Evolutionary conservation across 164 flowering plant species (phyloP).

Genomic region (Kingdonia uniflora): DNA sequence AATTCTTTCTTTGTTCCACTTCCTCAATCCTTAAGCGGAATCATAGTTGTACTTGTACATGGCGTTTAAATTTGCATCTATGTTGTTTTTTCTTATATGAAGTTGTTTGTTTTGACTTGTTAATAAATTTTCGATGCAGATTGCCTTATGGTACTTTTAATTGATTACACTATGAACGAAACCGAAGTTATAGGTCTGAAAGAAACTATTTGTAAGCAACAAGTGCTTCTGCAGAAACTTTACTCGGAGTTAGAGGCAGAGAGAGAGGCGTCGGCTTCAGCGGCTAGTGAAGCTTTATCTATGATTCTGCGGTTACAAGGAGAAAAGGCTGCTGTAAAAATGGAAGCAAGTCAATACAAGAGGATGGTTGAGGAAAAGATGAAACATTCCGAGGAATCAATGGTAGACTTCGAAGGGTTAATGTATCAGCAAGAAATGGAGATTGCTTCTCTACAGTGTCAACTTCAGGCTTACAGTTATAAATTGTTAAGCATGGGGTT

Average conservation of each 20-base stretch:
- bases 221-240: conserved; percentile 59
- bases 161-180: conserved; percentile 4
- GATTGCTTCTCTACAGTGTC: conserved; percentile 59
- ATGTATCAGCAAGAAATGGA: conserved; percentile 76
- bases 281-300: conserved; percentile 72
- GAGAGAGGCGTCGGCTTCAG: conserved; percentile 72
- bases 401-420: conserved; percentile 46
- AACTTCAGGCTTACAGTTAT: conserved; percentile 59
- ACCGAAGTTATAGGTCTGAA: conserved; percentile 34
- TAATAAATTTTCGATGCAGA: no score
- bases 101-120: no score
- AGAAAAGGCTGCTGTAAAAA: conserved; percentile 61
- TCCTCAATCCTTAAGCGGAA: no score
- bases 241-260: conserved; percentile 68
- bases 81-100: no score
- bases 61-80: no score
- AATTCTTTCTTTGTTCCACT: no score
- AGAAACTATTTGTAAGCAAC: conserved; percentile 58
- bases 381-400: conserved; percentile 50
- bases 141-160: no score
- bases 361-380: conserved; percentile 81
- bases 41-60: no score
- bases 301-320: conserved; percentile 84
- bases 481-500: conserved; percentile 57
- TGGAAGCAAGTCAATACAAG: conserved; percentile 88